A percentile compares a stretch with the other conserved stretches of the same genome.
These are phyloP conservation scores for Magnolia sinica DNA, from an alignment of 164 flowering plant genomes.

Conservation along the genomic window DNA sequence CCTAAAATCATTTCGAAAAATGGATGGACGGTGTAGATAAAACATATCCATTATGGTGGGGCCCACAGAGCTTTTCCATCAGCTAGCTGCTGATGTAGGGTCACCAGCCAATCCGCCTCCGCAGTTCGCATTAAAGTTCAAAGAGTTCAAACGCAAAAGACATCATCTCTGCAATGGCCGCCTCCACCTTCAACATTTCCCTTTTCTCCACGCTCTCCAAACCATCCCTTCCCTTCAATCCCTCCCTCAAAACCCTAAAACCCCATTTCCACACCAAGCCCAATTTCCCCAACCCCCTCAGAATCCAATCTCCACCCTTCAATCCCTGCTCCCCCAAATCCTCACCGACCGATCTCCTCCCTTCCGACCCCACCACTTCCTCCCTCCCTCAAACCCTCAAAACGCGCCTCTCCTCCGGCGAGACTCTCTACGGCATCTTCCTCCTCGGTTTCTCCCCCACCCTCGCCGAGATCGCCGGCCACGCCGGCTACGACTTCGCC, in stretches of 20 bases:
- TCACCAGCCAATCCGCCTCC: no score
- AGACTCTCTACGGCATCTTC: conserved; percentile 83
- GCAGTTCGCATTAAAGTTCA: no score
- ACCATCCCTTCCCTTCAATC: not conserved
- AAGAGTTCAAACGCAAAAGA: no score
- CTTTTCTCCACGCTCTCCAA: not conserved
- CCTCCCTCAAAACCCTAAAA: not conserved
- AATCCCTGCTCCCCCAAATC: conserved; percentile 12
- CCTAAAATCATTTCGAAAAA: no score
- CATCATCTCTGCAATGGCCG: conserved; percentile 4
- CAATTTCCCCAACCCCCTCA: not conserved
- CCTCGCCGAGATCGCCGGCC: conserved; percentile 81
- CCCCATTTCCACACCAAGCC: not conserved
- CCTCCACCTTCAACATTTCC: conserved; percentile 7
- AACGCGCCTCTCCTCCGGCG: conserved; percentile 64
- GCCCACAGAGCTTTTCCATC: no score
- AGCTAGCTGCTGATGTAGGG: no score
- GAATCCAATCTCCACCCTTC: conserved; percentile 9
- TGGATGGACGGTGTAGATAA: no score
- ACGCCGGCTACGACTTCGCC: conserved; percentile 82
- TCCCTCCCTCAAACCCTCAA: conserved; percentile 40
- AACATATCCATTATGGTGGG: no score
- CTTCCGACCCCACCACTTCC: not conserved
- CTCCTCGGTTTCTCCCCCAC: conserved; percentile 84
- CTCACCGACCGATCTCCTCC: conserved; percentile 23